Percentiles rank a stretch among this genome's conserved stretches.
Evolutionary conservation across 805 yeast genomes (phyloP).

Genomic region (Pichia paraexigua): DNA sequence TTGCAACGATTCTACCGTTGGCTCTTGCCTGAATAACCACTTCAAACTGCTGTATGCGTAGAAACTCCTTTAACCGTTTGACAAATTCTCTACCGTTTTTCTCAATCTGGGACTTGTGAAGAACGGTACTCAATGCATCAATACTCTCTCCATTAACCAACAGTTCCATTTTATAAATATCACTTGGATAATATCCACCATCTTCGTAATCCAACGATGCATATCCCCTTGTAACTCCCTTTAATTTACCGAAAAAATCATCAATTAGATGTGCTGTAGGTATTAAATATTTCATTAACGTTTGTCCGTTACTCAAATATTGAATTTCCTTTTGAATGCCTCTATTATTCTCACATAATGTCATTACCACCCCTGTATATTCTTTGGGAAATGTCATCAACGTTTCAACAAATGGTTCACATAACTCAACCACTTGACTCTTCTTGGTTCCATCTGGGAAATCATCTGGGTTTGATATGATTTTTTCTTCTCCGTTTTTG

Average conservation of each 20-base stretch:
- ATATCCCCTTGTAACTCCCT: constrained; percentile 84
- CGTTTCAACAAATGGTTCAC: constrained; percentile 87
- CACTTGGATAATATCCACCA: constrained; percentile 73
- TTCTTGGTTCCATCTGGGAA: constrained; percentile 60
- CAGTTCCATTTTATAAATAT: constrained; percentile 79
- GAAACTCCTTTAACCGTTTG: constrained; percentile 66
- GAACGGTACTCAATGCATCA: constrained; percentile 86
- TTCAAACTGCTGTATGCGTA: constrained; percentile 80
- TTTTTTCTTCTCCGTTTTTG: constrained; percentile 52
- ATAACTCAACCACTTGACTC: constrained; percentile 39
- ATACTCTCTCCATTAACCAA: constrained; percentile 83
- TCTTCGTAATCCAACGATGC: constrained; percentile 95
- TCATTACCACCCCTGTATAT: constrained; percentile 78
- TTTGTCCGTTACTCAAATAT: constrained; percentile 74
- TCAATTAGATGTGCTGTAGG: constrained; percentile 90
- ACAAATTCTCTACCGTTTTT: constrained; percentile 76
- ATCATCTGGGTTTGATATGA: constrained; percentile 85
- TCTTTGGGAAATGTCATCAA: constrained; percentile 88
- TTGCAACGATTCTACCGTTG: constrained; percentile 69
- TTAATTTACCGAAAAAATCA: constrained; percentile 89
- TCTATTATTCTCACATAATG: constrained; percentile 74
- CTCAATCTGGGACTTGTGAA: constrained; percentile 76
- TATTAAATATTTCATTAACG: constrained; percentile 64
- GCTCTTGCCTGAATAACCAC: constrained; percentile 89
- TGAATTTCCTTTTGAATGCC: constrained; percentile 77